phyloP scores from a whole-genome alignment of 768 basidiomycete genomes.

The Suillus tomentosus region DNA sequence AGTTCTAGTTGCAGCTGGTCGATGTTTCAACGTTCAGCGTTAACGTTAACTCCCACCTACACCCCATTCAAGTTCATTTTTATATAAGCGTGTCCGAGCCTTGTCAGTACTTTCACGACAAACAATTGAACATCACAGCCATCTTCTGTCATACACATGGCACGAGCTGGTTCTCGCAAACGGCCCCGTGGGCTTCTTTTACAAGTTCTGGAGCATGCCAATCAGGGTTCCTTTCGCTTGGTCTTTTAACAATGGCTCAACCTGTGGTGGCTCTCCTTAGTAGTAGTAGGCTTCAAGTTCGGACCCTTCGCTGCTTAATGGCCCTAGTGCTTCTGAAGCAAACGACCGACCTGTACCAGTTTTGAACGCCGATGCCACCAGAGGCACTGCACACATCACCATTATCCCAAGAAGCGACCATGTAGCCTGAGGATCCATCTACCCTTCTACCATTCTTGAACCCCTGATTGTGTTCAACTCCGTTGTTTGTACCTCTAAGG shows the following conservation, averaged over 20 bases:
- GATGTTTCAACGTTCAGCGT: no score
- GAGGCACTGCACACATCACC: background rate
- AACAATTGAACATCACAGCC: no score
- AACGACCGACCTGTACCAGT: background rate
- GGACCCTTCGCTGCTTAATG: background rate
- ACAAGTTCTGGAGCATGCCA: background rate
- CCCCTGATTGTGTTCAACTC: background rate
- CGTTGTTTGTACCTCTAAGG: background rate
- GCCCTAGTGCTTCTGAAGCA: background rate
- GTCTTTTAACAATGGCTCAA: background rate
- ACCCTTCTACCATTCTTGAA: background rate
- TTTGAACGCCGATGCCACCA: background rate
- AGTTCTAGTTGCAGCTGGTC: slow-evolving; percentile 40
- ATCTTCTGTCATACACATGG: no score
- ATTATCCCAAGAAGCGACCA: background rate
- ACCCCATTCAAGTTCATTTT: slow-evolving; percentile 29
- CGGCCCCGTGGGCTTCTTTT: background rate
- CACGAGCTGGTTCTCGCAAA: background rate
- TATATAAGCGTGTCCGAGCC: background rate
- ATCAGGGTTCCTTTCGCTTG: background rate
- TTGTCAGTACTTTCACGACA: no score
- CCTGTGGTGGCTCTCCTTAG: background rate
- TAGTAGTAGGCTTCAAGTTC: background rate
- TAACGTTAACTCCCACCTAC: no score
- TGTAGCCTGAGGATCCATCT: background rate